Base-by-base conservation (phyloP, 352 stramenopile genomes). In the Hyaloperonospora arabidopsidis region DNA sequence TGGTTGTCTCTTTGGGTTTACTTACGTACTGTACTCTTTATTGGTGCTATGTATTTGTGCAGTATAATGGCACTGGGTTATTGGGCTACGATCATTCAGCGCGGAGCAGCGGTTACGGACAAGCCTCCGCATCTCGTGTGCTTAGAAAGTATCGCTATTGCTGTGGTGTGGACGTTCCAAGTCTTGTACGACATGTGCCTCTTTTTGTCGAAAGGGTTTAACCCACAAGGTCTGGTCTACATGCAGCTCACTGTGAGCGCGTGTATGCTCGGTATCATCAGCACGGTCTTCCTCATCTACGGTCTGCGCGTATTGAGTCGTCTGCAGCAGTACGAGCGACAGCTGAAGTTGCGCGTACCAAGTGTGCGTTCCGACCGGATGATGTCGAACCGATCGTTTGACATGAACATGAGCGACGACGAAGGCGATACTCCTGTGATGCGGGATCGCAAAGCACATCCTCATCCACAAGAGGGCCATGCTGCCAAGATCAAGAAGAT, bases 41-140 rank as follows among this genome's bases (percentile, higher is more conserved):
- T 29, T 29, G 25, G 25, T 29, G 25, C 7, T 29, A 7, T 3
- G 3, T 3, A 7, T 8, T 57, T 47, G 3, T 59, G 40, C 38
- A 76, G 70, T 47, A 73, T 79, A 17, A 60, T 73, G 67, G 70
- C 70, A 41, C 40, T 76, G 25, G 63, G 59, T n/a, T 79, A 76
- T 43, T 79, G 70, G 70, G 67, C 67, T 2, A 70, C 67, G 6
- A 68, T 79, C 28, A 76, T 76, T 25, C 70, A 76, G 48, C 59
- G 56, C 11, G 66, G 65, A 18, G 64, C 70, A 10, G 64, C 59
- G 10, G 49, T 69, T 32, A 70, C 63, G 18, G 52, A 65, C 18
- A 72, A 71, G 18, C 57, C 67, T 4, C 55, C 57, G 28, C 56
- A 68, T 19, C 58, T 76, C 10, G 61, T 63, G 13, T 66, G 57